phyloP scores from a whole-genome alignment of 2,329 filamentous ascomycete species.

The Sclerotinia trifoliorum region DNA sequence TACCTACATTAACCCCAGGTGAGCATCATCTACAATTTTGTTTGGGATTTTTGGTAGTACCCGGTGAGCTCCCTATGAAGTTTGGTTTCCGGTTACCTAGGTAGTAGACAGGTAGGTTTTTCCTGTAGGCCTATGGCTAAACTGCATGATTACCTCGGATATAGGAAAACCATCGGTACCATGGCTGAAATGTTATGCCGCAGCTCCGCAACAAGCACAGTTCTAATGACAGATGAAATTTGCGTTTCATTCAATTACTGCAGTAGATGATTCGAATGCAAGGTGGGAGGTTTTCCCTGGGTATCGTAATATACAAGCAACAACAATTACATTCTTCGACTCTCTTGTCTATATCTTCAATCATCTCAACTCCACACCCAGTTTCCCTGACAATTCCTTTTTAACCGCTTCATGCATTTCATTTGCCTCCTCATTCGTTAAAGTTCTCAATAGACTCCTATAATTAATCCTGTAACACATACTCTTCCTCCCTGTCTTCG shows the following conservation, averaged over 20 bases:
- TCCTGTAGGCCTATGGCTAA: no score
- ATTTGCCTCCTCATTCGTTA: constrained; percentile 82
- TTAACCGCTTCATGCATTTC: constrained; percentile 69
- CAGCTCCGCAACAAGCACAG: neutral
- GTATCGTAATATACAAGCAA: constrained; percentile 8
- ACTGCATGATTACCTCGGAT: neutral
- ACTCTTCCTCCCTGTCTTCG: constrained; percentile 78
- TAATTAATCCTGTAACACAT: constrained; percentile 94
- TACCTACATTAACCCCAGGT: neutral
- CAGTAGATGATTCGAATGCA: neutral
- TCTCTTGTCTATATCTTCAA: constrained; percentile 1
- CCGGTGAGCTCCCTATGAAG: neutral
- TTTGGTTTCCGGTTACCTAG: neutral
- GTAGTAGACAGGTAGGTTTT: no score
- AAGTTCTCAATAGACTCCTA: constrained; percentile 82
- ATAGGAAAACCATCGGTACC: neutral
- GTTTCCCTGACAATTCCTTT: constrained; percentile 60
- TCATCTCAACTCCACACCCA: constrained; percentile 77
- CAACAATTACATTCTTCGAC: neutral
- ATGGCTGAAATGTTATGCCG: neutral
- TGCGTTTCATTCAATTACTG: neutral
- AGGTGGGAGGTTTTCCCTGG: neutral
- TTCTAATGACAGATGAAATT: neutral
- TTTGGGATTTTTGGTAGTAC: neutral
- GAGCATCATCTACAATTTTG: neutral